Evolutionary conservation across 2,329 filamentous ascomycete species (phyloP).

Genomic region (Apiospora phragmitis): DNA sequence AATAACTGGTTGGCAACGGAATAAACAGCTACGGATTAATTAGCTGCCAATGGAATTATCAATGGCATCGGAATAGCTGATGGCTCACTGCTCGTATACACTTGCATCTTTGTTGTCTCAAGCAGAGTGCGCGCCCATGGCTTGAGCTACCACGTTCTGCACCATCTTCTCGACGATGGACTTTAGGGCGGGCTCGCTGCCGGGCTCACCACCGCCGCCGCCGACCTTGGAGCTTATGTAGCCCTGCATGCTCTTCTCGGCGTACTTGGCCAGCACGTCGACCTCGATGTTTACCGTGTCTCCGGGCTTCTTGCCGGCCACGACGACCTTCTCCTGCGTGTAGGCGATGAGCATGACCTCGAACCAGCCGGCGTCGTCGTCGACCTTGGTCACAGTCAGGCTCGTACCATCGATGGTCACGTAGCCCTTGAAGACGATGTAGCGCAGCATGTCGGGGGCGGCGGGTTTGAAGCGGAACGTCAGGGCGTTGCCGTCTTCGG

Average conservation of each 20-base stretch:
- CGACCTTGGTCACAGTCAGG: constrained; percentile 84
- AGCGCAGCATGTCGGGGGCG: constrained; percentile 68
- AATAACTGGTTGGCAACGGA: too few relatives aligned
- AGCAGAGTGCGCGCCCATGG: constrained; percentile 40
- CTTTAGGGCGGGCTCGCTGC: constrained; percentile 37
- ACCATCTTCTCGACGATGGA: constrained; percentile 72
- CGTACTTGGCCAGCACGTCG: constrained; percentile 83
- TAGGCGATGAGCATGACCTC: constrained; percentile 98
- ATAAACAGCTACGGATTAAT: too few relatives aligned
- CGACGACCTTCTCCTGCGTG: constrained; percentile 88
- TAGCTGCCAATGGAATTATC: too few relatives aligned
- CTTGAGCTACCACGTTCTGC: constrained; percentile 72
- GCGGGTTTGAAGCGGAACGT: constrained; percentile 81
- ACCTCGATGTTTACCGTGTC: constrained; percentile 91
- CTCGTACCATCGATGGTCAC: constrained; percentile 93
- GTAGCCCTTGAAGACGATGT: constrained; percentile 96
- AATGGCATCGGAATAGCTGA: too few relatives aligned
- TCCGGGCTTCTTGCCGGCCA: constrained; percentile 74
- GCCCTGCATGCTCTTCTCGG: constrained; percentile 83
- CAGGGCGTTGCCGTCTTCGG: constrained; percentile 84
- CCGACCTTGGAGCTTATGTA: constrained; percentile 65
- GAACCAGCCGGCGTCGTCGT: constrained; percentile 79
- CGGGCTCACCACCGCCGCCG: constrained; percentile 33
- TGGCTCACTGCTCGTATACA: neutral
- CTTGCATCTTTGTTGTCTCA: neutral